Evolutionary conservation across 495 filamentous ascomycete species (phyloP).

Genomic region (Aspergillus diversus): DNA sequence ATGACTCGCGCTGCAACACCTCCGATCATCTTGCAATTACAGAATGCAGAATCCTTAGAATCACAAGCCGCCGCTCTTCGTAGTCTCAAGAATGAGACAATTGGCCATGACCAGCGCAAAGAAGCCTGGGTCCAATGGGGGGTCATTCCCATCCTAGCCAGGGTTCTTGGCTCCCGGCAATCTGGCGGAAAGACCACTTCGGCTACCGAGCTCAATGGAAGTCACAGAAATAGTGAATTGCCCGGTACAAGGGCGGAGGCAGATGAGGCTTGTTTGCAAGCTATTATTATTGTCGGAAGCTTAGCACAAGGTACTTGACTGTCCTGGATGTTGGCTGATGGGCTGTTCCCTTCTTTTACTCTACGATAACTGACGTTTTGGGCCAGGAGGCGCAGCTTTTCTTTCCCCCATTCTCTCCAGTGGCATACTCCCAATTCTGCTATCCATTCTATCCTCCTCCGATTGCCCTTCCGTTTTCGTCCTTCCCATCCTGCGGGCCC

Average conservation of each 20-base stretch:
- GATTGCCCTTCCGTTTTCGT: constrained; percentile 67
- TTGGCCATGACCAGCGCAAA: constrained; percentile 88
- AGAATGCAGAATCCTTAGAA: constrained; percentile 59
- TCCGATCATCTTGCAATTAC: constrained; percentile 65
- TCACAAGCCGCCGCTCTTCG: constrained; percentile 68
- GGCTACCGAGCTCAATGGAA: constrained; percentile 39
- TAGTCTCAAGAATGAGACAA: constrained; percentile 81
- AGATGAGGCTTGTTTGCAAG: constrained; percentile 73
- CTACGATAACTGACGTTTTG: constrained; percentile 24
- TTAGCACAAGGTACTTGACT: constrained; percentile 73
- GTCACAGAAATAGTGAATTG: constrained; percentile 23
- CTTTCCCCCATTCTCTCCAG: constrained; percentile 72
- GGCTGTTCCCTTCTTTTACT: background rate
- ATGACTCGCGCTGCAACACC: constrained; percentile 54
- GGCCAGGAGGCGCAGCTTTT: constrained; percentile 77
- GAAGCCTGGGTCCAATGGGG: constrained; percentile 71
- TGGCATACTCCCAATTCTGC: constrained; percentile 64
- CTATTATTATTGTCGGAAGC: constrained; percentile 78
- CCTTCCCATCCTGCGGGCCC: constrained; percentile 71
- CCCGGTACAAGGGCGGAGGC: constrained; percentile 47
- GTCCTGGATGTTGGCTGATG: background rate
- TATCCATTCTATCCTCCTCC: constrained; percentile 66
- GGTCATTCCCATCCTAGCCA: constrained; percentile 67
- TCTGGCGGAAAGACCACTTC: constrained; percentile 41
- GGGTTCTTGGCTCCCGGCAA: constrained; percentile 53